phyloP scores from a whole-genome alignment of 2,329 filamentous ascomycete genomes.

The Calonectria montana region DNA sequence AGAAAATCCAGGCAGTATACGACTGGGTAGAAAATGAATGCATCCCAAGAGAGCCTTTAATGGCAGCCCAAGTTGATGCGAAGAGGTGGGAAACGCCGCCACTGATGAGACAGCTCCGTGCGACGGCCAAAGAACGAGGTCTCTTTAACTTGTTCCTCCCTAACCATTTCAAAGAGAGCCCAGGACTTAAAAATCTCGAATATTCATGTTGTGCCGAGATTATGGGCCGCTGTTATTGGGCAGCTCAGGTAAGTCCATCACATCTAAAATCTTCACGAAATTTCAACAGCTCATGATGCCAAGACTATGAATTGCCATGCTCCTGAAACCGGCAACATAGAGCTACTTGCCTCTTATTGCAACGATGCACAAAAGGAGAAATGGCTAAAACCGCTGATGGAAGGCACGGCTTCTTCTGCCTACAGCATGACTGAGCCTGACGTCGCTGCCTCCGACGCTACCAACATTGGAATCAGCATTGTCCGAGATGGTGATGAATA shows the following conservation, averaged over 20 bases:
- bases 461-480: constrained; percentile 86
- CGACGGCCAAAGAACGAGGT: constrained; percentile 74
- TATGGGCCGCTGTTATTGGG: constrained; percentile 82
- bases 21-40: constrained; percentile 95
- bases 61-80: constrained; percentile 78
- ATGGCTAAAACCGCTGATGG: constrained; percentile 81
- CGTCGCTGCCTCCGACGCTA: constrained; percentile 85
- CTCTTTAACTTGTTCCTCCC: constrained; percentile 97
- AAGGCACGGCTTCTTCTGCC: constrained; percentile 83
- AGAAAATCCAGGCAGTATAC: constrained; percentile 84
- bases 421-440: constrained; percentile 92
- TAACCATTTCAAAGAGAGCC: constrained; percentile 90
- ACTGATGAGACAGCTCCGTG: constrained; percentile 56
- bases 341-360: constrained; percentile 87
- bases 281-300: constrained; percentile 50
- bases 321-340: constrained; percentile 92
- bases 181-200: constrained; percentile 91
- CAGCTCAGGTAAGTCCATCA: constrained; percentile 46
- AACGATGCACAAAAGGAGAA: constrained; percentile 81
- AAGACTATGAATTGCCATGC: constrained; percentile 88
- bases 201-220: constrained; percentile 95
- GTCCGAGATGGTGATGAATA: constrained; percentile 83
- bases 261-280: too few relatives aligned
- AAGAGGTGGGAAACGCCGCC: constrained; percentile 82
- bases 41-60: constrained; percentile 81